Base-by-base conservation (phyloP, 192 early-diverging fungal genomes). In the Coemansia sp. region DNA sequence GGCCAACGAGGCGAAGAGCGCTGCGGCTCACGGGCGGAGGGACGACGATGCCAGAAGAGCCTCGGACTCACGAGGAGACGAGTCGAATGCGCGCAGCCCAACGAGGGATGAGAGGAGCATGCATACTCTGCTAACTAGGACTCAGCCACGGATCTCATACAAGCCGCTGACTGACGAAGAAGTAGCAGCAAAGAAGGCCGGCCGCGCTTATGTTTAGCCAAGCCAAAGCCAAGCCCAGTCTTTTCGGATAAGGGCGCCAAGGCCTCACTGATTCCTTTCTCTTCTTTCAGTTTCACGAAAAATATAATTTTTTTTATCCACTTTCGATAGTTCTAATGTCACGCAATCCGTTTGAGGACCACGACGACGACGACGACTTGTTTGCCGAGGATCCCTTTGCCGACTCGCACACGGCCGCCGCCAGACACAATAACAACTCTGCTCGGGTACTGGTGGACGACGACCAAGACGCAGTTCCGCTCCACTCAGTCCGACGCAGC, bases 261-360 rank as follows among this genome's bases (percentile, higher is more conserved):
- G 40, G 42, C 16, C 4, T 43, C 46, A 6, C 4, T 8, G 7
- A 61, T 14, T 17, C 4, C 16, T 21, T 19, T 44, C 49, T 63
- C 46, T 67, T 17, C 55, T 64, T 59, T 67, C 19, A 52, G 9
- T 39, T 62, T 28, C 10, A 59, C 35, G 47, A 43, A 4, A 44
- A 33, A 26, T 35, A 39, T 44, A 23, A 26, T 14, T 26, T 35
- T n/a, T 5, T 63, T 42, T 49, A 30, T 63, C 4, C 42, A 6
- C 23, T 8, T 38, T 65, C 3, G n/a, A 16, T 21, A 11, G 28
- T 68, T 4, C 62, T 52, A 70, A 82, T 82, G 79, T 62, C 79
- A 42, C 67, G 68, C n/a, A 74, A 82, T 69, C 79, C 79, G 21
- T 82, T 82, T 72, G 71, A 67, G 52, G 78, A 80, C 73, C 64